Conservation (phyloP, 2,329 filamentous ascomycete genomes). For the Geosmithia putterillii region DNA sequence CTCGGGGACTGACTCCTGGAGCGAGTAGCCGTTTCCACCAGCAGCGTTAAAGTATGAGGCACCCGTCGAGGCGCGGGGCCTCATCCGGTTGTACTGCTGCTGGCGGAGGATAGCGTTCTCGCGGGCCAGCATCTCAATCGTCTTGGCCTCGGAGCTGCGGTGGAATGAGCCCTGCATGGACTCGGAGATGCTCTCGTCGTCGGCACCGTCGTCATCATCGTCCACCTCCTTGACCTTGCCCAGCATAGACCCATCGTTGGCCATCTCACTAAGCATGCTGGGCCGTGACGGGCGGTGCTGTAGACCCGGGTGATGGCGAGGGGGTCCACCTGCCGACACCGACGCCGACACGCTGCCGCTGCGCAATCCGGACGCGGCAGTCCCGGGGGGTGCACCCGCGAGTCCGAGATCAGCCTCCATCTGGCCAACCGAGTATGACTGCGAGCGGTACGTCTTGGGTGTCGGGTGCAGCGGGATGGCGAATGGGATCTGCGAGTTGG, state of each 20-base stretch:
- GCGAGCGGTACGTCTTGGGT: conserved; percentile 85
- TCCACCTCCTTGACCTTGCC: conserved; percentile 61
- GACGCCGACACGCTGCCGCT: too few species aligned
- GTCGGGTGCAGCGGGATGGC: conserved; percentile 81
- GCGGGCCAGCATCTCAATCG: conserved; percentile 48
- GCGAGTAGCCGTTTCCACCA: conserved; percentile 44
- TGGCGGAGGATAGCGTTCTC: conserved; percentile 52
- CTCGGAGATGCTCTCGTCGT: conserved; percentile 40
- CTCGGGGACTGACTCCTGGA: conserved; percentile 48
- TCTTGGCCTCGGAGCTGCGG: conserved; percentile 46
- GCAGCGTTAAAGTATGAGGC: conserved; percentile 27
- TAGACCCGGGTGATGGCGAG: conserved; percentile 58
- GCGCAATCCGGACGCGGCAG: too few species aligned
- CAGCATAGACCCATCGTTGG: conserved; percentile 47
- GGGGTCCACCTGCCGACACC: too few species aligned
- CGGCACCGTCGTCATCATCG: conserved; percentile 51
- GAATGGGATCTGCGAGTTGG: conserved; percentile 64
- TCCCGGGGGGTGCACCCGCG: too few species aligned
- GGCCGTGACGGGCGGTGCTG: conserved; percentile 73
- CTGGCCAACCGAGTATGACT: conserved; percentile 93
- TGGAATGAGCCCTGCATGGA: conserved; percentile 33
- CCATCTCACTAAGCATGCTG: conserved; percentile 64
- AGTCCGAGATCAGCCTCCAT: conserved; percentile 41
- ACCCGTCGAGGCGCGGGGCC: conserved; percentile 45
- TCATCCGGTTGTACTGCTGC: conserved; percentile 40